Base-by-base conservation (phyloP, 345 rosid genomes). In the Eucalyptus pauciflora region DNA sequence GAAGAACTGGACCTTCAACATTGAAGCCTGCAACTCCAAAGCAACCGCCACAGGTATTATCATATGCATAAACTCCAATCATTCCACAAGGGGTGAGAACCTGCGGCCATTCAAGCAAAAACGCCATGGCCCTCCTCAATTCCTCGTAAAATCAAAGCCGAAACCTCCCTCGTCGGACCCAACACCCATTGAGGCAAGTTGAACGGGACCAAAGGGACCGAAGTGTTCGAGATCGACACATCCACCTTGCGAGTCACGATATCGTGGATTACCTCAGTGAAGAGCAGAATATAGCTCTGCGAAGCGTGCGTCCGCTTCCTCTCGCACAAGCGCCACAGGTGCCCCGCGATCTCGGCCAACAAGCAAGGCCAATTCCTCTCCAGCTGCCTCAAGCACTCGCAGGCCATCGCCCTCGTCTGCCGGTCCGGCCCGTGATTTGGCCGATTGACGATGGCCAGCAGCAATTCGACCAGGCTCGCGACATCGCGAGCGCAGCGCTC, bases 231-330 rank as follows among this genome's bases (percentile, higher is more conserved):
- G 92, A 98, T 91, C 4, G 99, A 96, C 54, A 94, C 95, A 87
- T 90, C 93, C 86, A 94, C 91, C 92, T 94, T 94, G 76, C 89
- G 91, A 89, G 93, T 33, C n/a, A 94, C 97, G 58, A 96, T 93
- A 89, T 93, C 94, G 91, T 92, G 89, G 62, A 96, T 91, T 86
- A 97, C 92, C n/a, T 90, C 89, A 0, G 97, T 93, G 91, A 97
- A 95, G 93, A 98, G 92, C 91, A 98, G 92, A 86, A 95, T 91
- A 85, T 98, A 97, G 85, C 94, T 89, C 90, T 98, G 99, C 52
- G 93, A 95, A 69, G 99, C 98, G 86, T 98, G 99, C 13, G 97
- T 96, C 29, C 98, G 93, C 93, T 98, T 98, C 80, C 95, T 95
- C 86, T 95, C 98, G 88, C 99, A 97, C 92, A 98, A 89, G 86